Base-by-base conservation (phyloP, 2,329 filamentous ascomycete genomes). In the Xylariomycetidae sp. region DNA sequence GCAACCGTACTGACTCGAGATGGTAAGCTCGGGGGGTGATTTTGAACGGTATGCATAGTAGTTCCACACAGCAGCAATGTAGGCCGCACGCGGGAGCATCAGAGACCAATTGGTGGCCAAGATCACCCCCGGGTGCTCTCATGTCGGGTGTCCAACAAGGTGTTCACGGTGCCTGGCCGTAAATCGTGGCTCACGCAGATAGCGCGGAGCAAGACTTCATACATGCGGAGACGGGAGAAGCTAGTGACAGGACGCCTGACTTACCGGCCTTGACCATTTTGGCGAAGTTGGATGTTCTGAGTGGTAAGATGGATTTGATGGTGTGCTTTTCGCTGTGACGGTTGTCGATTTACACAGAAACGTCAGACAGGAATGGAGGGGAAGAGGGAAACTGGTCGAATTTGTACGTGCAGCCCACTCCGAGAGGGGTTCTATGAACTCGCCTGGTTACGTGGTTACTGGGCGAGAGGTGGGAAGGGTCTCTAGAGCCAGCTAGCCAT, bases 211-310 rank as follows among this genome's bases (percentile, higher is more conserved):
- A n/a, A n/a, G n/a, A n/a, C n/a, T n/a, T n/a, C n/a, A n/a, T n/a
- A n/a, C n/a, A n/a, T n/a, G n/a, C n/a, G n/a, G n/a, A n/a, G n/a
- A n/a, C n/a, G n/a, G n/a, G n/a, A n/a, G n/a, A n/a, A n/a, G n/a
- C n/a, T n/a, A n/a, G n/a, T n/a, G n/a, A n/a, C n/a, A n/a, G n/a
- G n/a, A 46, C 27, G n/a, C 40, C 37, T 29, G 29, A 51, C 54
- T 46, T 47, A 57, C 54, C 54, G 35, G 90, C 89, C 79, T 95
- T 95, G 75, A 95, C 89, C 89, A 95, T 95, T 80, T 80, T 95
- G 83, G 70, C 68, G 70, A 68, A 52, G 70, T 65, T 27, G 25
- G 32, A 26, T 37, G 25, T 35, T 16, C 31, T 35, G 35, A 31
- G 15, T 42, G 22, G 34, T n/a, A 37, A 29, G 37, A 10, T 29